A percentile compares a stretch with the other conserved stretches of the same genome.
phyloP scores from a whole-genome alignment of 208 protist species.

The Trypanosoma mega region DNA sequence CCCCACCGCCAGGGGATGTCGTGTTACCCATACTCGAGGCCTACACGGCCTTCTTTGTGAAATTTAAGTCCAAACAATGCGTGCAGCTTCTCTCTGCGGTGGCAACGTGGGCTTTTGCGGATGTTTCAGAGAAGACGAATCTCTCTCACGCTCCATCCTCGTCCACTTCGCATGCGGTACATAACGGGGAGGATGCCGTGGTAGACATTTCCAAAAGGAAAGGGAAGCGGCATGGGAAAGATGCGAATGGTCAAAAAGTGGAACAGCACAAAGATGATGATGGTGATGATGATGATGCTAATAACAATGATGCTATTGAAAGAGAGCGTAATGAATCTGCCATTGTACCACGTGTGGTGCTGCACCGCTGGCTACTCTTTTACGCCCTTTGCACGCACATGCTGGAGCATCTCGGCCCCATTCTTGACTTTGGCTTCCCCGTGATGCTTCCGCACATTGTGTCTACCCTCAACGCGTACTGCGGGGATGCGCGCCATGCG shows the following conservation, averaged over 20 bases:
- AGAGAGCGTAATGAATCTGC: conserved; percentile 6
- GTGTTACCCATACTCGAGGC: conserved; percentile 70
- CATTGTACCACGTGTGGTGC: conserved; percentile 36
- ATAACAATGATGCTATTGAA: not conserved
- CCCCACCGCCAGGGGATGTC: conserved; percentile 63
- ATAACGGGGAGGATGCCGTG: too few species aligned
- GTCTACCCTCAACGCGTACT: conserved; percentile 62
- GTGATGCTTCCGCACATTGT: conserved; percentile 62
- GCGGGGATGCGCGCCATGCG: conserved; percentile 31
- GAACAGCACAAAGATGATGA: not conserved
- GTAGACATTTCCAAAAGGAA: conserved; percentile 15
- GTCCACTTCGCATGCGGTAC: too few species aligned
- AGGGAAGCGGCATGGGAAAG: conserved; percentile 20
- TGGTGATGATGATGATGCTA: conserved; percentile 8
- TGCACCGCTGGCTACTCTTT: conserved; percentile 81
- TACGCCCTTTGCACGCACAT: conserved; percentile 79
- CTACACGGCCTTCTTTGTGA: conserved; percentile 83
- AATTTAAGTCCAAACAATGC: conserved; percentile 88
- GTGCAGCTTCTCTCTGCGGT: conserved; percentile 54
- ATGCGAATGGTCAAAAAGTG: not conserved
- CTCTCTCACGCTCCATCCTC: too few species aligned
- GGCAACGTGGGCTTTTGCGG: conserved; percentile 80
- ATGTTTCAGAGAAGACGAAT: conserved; percentile 27
- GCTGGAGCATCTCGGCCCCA: conserved; percentile 69
- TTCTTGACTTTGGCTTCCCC: conserved; percentile 82